Base-by-base conservation (phyloP, 176 grass and related monocot species). In the Cenchrus purpureus region DNA sequence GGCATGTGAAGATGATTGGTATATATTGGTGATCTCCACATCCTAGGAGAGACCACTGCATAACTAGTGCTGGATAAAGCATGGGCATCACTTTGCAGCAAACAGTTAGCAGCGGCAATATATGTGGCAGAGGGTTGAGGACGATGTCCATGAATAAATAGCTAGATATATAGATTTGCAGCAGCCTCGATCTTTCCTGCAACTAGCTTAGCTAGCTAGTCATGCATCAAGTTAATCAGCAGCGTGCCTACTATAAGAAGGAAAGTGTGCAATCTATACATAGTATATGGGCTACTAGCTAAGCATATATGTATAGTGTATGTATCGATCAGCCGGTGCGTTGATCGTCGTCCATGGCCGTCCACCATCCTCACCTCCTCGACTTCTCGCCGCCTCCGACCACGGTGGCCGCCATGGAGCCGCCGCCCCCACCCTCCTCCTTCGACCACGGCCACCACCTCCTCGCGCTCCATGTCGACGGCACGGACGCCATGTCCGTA, bases 321-420 rank as follows among this genome's bases (percentile, higher is more conserved):
- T 12, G 48, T 50, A 50, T 50, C 10, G 44, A 10, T 50, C 9
- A 50, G 10, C 48, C 10, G 48, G 48, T 11, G 1, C 44, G 44
- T 13, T 40, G 37, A 40, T 14, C 13, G 52, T 51, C 73, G 52
- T 51, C 73, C 79, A 87, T 87, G 86, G 19, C 86, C 86, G 60
- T 68, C 53, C 86, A 78, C 19, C 83, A 87, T 3, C 75, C 25
- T 0, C 81, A 84, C 82, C 76, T 89, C 50, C 82, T 89, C 9
- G 87, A 74, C 68, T 80, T 89, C 59, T 67, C 87, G n/a, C 43
- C 81, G 14, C 66, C 86, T n/a, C 67, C 66, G 0, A 82, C 20
- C 14, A 22, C 79, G 3, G 45, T 69, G 61, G 44, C 60, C 65
- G 44, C 60, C 65, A 78, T 85, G 50, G 73, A 68, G 40, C 37